These are phyloP conservation scores for Leccinum disarticulatum DNA, from an alignment of 768 basidiomycete species.

Conservation along the genomic window DNA sequence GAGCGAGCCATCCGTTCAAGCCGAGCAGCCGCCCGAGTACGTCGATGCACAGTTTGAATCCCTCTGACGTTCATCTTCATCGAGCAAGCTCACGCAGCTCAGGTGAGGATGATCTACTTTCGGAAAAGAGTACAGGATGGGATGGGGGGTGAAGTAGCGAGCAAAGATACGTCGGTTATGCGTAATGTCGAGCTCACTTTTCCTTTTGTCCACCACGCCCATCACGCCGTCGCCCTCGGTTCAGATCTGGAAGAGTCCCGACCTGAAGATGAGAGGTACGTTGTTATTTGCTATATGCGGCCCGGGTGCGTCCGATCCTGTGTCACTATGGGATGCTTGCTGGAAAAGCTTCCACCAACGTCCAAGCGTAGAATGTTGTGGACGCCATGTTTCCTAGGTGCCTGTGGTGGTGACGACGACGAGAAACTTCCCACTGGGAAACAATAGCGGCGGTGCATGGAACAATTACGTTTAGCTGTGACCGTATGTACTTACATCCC, in stretches of 20 bases:
- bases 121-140: background rate
- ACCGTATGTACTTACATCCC: background rate
- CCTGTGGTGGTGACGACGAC: background rate
- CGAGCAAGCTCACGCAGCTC: background rate
- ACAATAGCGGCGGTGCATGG: background rate
- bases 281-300: no score
- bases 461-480: slow-evolving; percentile 3
- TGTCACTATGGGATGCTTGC: no score
- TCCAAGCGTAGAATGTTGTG: no score
- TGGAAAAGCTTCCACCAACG: no score
- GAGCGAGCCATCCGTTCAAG: no score
- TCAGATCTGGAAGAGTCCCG: background rate
- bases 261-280: no score
- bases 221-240: background rate
- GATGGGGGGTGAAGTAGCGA: background rate
- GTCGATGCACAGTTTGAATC: background rate
- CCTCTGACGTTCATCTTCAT: background rate
- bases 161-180: background rate
- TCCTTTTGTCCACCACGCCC: background rate
- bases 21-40: background rate
- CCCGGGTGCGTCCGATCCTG: no score
- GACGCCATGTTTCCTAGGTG: no score
- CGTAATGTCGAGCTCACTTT: background rate
- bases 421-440: no score
- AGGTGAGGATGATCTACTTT: background rate